Conservation (phyloP, 1,139 yeast genomes). For the Suhomyces choctaworum region DNA sequence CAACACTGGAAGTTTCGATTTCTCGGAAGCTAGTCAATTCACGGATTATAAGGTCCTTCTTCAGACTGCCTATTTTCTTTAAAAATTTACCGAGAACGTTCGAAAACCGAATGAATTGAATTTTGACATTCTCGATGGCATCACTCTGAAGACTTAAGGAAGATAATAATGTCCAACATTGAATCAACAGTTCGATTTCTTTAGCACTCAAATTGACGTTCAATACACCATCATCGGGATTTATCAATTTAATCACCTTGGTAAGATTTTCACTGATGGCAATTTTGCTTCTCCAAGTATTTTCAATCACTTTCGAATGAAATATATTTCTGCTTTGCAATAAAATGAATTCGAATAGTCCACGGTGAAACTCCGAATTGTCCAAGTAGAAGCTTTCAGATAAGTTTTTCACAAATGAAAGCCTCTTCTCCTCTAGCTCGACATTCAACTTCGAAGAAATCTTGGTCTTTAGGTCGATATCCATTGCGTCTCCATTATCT, state of each 20-base stretch:
- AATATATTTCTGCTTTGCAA: conserved; percentile 24
- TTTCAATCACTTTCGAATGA: conserved; percentile 33
- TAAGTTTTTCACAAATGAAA: conserved; percentile 34
- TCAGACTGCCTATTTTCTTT: conserved; percentile 16
- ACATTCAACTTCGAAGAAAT: conserved; percentile 30
- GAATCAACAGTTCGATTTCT: conserved; percentile 18
- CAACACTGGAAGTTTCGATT: conserved; percentile 1
- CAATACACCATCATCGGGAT: not conserved
- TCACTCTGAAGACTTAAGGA: conserved; percentile 40
- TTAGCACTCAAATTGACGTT: not conserved
- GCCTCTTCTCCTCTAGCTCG: conserved; percentile 40
- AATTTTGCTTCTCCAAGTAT: conserved; percentile 62
- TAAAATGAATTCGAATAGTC: conserved; percentile 29
- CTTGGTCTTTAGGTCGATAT: conserved; percentile 23
- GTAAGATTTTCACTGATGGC: conserved; percentile 39
- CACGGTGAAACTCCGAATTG: conserved; percentile 17
- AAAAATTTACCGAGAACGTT: conserved; percentile 21
- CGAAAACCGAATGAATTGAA: conserved; percentile 44
- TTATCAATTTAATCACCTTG: conserved; percentile 6
- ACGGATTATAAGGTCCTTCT: conserved; percentile 15
- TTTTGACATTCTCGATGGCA: conserved; percentile 63
- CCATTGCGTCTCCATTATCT: conserved; percentile 26
- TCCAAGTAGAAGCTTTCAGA: conserved; percentile 30
- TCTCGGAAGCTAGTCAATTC: conserved; percentile 28
- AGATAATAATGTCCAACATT: conserved; percentile 27